Evolutionary conservation across 257 asterid species (phyloP), one percentile per base, ranked within the genome.

Genomic region (Henckelia pumila): DNA sequence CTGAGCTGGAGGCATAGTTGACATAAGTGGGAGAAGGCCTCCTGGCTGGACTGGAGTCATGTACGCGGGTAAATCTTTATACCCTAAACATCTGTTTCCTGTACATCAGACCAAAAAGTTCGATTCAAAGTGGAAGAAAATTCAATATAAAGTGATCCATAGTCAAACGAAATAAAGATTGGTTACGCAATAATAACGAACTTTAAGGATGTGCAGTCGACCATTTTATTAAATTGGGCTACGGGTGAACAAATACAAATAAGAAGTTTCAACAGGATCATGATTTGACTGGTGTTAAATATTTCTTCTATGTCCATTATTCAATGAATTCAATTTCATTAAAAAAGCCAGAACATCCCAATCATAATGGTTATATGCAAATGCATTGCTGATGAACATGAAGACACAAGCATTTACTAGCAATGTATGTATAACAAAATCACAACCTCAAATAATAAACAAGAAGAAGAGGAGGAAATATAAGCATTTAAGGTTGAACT

Each of bases 31-130:
- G 20, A 86, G 0, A 59, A 94, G 95, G 56, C 78, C 60, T 9
- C 85, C 91, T 0, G 99, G 95, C 69, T 1, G 30, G 72, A 61
- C 82, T 0, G 96, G 83, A 10, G 21, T 5, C 96, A 91, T 91
- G 81, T 94, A 94, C 6, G 20, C 0, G 3, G 97, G 96, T 33
- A 20, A 0, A 0, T 26, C 61, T 58, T 66, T 78, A 69, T 80
- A 84, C 20, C 77, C 83, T 73, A 94, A 67, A 76, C 99, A 94
- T 25, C 95, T 85, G 76, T 83, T 88, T 82, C 79, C 99, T 94
- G 88, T 23, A 59, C 73, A 65, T 56, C 50, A 47, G 53, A 22
- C 58, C 37, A 66, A 73, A 56, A 47, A 14, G 21, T 16, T 47
- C 19, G 14, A 40, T 40, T 47, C 55, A 47, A 17, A 40, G 50